Evolutionary conservation across 352 stramenopile species (phyloP).

Genomic region (Thraustochytrium sp.): DNA sequence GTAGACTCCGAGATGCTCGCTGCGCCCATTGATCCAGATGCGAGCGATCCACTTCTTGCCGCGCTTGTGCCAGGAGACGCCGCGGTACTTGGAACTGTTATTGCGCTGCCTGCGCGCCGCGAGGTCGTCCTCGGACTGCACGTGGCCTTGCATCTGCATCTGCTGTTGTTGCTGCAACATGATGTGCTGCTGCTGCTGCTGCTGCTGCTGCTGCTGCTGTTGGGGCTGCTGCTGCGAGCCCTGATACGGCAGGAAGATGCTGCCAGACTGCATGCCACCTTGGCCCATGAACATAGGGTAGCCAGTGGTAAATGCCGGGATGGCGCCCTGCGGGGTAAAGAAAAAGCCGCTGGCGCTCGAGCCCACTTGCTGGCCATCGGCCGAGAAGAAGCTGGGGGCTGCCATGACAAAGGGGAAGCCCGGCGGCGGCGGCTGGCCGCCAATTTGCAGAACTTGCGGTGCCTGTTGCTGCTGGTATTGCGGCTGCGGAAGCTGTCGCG

Average conservation of each 20-base stretch:
- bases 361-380: not conserved
- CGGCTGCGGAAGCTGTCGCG: not conserved
- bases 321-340: not conserved
- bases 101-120: not conserved
- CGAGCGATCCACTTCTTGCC: constrained; percentile 20
- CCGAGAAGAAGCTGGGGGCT: not conserved
- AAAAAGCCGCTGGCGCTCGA: not conserved
- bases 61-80: constrained; percentile 41
- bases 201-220: too few relatives aligned
- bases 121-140: not conserved
- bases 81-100: constrained; percentile 25
- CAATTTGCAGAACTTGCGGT: not conserved
- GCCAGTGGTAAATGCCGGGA: not conserved
- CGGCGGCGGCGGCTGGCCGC: too few relatives aligned
- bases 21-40: constrained; percentile 16
- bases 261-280: not conserved
- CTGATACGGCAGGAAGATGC: not conserved
- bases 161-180: not conserved
- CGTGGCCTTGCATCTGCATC: not conserved
- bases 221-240: too few relatives aligned
- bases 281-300: not conserved
- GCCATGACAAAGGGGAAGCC: not conserved
- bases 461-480: not conserved
- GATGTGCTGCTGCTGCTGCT: too few relatives aligned
- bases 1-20: constrained; percentile 22